A percentile compares a stretch with the other conserved stretches of the same genome.
Evolutionary conservation across 2,329 filamentous ascomycete species (phyloP).

Genomic region (Parascedosporium putredinis): DNA sequence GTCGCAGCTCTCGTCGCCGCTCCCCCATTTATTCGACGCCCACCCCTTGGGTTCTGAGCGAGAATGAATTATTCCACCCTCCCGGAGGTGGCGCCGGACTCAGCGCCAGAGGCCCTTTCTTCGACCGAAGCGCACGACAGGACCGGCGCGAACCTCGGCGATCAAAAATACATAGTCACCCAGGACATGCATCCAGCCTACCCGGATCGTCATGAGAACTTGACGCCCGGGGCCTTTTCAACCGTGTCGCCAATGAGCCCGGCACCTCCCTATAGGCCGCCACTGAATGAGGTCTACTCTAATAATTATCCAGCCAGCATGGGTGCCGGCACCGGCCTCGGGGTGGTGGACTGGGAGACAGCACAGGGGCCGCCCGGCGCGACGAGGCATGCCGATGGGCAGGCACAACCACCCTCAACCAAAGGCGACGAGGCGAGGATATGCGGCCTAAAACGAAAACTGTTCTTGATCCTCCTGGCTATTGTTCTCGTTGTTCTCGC

Average conservation of each 20-base stretch:
- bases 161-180: slow-evolving; percentile 3
- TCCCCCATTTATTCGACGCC: background rate
- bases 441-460: slow-evolving; percentile 4
- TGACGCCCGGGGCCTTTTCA: background rate
- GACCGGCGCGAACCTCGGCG: background rate
- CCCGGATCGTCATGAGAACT: background rate
- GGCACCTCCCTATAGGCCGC: background rate
- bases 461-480: slow-evolving; percentile 2
- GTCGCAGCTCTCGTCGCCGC: no score
- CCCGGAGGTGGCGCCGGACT: slow-evolving; percentile 9
- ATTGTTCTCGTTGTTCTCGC: background rate
- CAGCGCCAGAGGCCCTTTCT: slow-evolving; percentile 3
- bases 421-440: slow-evolving; percentile 2
- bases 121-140: slow-evolving; percentile 1
- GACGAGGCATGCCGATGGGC: no score
- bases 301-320: background rate
- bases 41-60: background rate
- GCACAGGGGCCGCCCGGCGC: background rate
- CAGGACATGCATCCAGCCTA: no score
- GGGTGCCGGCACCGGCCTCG: background rate
- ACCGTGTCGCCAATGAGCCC: background rate
- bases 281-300: background rate
- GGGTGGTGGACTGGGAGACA: background rate
- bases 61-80: slow-evolving; percentile 6
- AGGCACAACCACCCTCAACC: background rate